A percentile compares a stretch with the other conserved stretches of the same genome.
phyloP scores from a whole-genome alignment of 345 rosid genomes.

The Euclidium syriacum region DNA sequence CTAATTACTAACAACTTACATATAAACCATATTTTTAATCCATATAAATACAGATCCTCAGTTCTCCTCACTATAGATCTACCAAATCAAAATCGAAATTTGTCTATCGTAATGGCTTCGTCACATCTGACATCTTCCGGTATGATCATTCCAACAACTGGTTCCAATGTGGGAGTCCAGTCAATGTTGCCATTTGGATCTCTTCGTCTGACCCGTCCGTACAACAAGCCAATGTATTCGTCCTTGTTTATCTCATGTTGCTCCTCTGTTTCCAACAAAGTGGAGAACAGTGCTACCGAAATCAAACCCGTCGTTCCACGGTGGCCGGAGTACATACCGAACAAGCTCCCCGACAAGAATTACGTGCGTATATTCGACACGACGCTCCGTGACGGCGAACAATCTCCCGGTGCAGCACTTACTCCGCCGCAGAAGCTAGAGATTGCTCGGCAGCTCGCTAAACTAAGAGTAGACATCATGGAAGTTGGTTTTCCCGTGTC shows the following conservation, averaged over 20 bases:
- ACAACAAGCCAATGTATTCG: slow-evolving; percentile 11
- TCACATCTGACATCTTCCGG: too few relatives aligned
- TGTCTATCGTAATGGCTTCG: too few relatives aligned
- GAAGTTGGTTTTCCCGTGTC: slow-evolving; percentile 80
- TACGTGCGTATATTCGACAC: slow-evolving; percentile 68
- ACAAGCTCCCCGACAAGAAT: slow-evolving; percentile 46
- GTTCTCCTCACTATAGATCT: too few relatives aligned
- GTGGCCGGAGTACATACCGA: slow-evolving; percentile 53
- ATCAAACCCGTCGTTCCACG: background rate
- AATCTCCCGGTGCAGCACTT: slow-evolving; percentile 79
- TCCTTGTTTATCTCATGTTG: background rate
- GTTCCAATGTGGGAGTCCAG: background rate
- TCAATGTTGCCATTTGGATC: background rate
- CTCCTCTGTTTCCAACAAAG: slow-evolving; percentile 6
- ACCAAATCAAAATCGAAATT: too few relatives aligned
- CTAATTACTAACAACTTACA: too few relatives aligned
- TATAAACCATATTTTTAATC: too few relatives aligned
- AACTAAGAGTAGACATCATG: slow-evolving; percentile 69
- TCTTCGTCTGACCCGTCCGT: background rate
- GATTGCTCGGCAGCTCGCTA: slow-evolving; percentile 64
- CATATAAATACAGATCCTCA: too few relatives aligned
- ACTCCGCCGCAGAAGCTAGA: slow-evolving; percentile 67
- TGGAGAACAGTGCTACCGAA: background rate
- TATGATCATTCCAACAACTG: background rate
- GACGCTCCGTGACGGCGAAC: slow-evolving; percentile 95